These are phyloP conservation scores for Thraustotheca clavata DNA, from an alignment of 352 stramenopile species.

Conservation along the genomic window DNA sequence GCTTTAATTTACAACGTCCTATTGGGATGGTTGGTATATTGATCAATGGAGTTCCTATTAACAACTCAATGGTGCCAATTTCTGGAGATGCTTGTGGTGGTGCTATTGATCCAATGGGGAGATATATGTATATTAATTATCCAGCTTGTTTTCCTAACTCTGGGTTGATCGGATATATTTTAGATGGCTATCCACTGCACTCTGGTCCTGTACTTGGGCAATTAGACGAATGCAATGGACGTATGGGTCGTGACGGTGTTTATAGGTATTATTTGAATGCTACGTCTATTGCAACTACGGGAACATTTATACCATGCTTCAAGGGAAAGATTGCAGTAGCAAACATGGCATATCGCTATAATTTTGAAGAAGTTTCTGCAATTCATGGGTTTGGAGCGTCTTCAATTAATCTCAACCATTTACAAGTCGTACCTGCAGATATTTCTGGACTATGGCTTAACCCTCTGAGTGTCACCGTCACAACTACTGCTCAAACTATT, in stretches of 20 bases:
- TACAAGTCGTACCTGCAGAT: neutral
- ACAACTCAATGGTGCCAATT: constrained; percentile 17
- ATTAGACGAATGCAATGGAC: constrained; percentile 54
- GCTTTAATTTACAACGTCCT: constrained; percentile 9
- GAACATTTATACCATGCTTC: constrained; percentile 47
- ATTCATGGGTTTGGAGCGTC: constrained; percentile 36
- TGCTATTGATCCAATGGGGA: constrained; percentile 30
- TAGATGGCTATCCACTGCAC: constrained; percentile 56
- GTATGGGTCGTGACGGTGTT: constrained; percentile 30
- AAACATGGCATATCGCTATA: neutral
- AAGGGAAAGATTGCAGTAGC: constrained; percentile 31
- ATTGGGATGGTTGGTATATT: constrained; percentile 38
- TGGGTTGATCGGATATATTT: constrained; percentile 40
- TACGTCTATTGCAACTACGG: neutral
- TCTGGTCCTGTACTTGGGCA: constrained; percentile 24
- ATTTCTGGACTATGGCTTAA: constrained; percentile 39
- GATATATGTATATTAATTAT: constrained; percentile 41
- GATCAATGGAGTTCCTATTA: constrained; percentile 54
- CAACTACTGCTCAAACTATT: constrained; percentile 41
- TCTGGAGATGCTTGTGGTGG: constrained; percentile 42
- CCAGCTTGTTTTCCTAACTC: constrained; percentile 33
- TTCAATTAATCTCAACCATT: constrained; percentile 1
- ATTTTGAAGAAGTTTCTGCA: constrained; percentile 25
- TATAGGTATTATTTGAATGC: constrained; percentile 50
- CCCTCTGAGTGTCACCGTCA: constrained; percentile 32